Percentiles rank a stretch among this genome's conserved stretches.
Evolutionary conservation across 2,329 filamentous ascomycete genomes (phyloP).

Genomic region (Aspergillus ochraceoroseus): DNA sequence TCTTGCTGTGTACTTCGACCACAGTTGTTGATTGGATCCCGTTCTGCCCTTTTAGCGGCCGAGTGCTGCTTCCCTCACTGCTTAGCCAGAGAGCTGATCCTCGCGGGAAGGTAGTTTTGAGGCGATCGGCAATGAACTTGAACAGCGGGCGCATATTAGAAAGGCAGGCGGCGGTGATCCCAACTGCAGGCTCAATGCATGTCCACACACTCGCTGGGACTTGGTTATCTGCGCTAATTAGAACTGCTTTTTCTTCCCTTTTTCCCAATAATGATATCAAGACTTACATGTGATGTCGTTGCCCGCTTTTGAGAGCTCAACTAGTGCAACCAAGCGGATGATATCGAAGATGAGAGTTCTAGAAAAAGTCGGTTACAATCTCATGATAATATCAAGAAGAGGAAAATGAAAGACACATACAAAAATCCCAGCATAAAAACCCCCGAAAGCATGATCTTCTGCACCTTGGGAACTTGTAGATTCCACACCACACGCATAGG

Average conservation of each 20-base stretch:
- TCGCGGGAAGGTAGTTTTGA: no score
- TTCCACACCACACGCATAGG: conserved; percentile 27
- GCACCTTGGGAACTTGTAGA: conserved; percentile 22
- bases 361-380: neutral
- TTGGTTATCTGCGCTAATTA: conserved; percentile 22
- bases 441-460: conserved; percentile 23
- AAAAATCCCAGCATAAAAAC: conserved; percentile 28
- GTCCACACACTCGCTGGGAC: conserved; percentile 29
- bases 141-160: conserved; percentile 30
- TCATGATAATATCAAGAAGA: neutral
- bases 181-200: conserved; percentile 30
- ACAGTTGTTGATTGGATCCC: no score
- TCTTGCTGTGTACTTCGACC: no score
- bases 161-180: conserved; percentile 28
- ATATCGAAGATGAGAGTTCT: conserved; percentile 29
- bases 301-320: conserved; percentile 21
- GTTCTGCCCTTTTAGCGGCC: no score
- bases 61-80: no score
- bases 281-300: conserved; percentile 26
- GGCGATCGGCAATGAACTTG: conserved; percentile 8
- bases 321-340: conserved; percentile 25
- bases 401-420: conserved; percentile 12
- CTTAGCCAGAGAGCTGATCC: no score
- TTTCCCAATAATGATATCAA: neutral
- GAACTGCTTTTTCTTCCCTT: neutral